Evolutionary conservation across 73 alveolate genomes (phyloP).

Genomic region (Paramecium pentaurelia): DNA sequence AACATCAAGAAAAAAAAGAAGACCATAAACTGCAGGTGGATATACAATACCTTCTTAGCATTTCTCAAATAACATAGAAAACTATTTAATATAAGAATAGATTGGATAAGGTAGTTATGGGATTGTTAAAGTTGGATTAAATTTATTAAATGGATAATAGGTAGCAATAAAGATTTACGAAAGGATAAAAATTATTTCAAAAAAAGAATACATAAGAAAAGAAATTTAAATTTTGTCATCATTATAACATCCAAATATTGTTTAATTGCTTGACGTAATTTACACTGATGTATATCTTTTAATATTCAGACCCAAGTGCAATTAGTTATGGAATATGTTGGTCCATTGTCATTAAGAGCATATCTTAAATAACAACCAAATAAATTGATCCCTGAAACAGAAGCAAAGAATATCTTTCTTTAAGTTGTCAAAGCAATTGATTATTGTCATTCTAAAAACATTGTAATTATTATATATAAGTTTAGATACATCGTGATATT

Average conservation of each 20-base stretch:
- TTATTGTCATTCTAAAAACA: conserved; percentile 69
- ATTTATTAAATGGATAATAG: neutral
- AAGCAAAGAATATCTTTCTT: conserved; percentile 49
- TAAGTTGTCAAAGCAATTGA: conserved; percentile 63
- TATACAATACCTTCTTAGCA: neutral
- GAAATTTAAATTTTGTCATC: conserved; percentile 81
- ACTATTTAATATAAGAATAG: conserved; percentile 32
- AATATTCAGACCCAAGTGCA: conserved; percentile 61
- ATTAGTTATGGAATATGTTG: conserved; percentile 85
- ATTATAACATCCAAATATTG: conserved; percentile 82
- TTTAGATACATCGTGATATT: conserved; percentile 68
- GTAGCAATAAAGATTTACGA: conserved; percentile 84
- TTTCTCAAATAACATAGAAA: neutral
- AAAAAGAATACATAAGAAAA: conserved; percentile 79
- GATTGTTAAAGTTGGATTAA: conserved; percentile 52
- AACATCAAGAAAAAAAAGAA: neutral
- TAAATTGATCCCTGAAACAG: conserved; percentile 54
- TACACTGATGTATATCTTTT: conserved; percentile 65
- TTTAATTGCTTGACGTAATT: conserved; percentile 81
- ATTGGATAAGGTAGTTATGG: conserved; percentile 66
- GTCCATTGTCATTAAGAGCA: conserved; percentile 78
- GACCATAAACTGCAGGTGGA: neutral
- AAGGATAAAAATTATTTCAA: conserved; percentile 73
- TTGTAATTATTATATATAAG: neutral
- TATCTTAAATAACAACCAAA: conserved; percentile 67